These are phyloP conservation scores for Trichoderma endophyticum DNA, from an alignment of 2,329 filamentous ascomycete genomes.

Conservation along the genomic window DNA sequence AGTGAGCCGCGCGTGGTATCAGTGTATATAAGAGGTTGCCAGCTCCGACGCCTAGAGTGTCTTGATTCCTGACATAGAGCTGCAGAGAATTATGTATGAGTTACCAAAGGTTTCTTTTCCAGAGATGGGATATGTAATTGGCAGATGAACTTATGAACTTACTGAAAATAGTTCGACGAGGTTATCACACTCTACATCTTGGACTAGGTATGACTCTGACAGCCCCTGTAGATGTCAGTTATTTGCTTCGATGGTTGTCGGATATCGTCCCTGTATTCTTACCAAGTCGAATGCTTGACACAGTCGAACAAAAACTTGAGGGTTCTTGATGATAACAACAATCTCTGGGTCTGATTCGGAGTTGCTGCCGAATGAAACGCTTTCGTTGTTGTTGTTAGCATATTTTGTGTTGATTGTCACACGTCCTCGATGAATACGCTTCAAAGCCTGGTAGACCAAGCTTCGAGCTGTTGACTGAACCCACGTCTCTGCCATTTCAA, in stretches of 20 bases:
- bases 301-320: constrained; percentile 17
- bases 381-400: neutral
- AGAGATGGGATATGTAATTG: fast-evolving
- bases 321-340: constrained; percentile 7
- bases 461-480: constrained; percentile 16
- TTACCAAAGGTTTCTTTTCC: neutral
- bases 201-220: constrained; percentile 20
- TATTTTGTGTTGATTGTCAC: constrained; percentile 9
- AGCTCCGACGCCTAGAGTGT: neutral
- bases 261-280: neutral
- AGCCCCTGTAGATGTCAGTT: constrained; percentile 14
- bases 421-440: constrained; percentile 10
- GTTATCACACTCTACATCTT: constrained; percentile 19
- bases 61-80: constrained; percentile 15
- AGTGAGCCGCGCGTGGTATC: neutral
- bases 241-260: neutral
- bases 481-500: constrained; percentile 19
- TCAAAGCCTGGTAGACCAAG: constrained; percentile 8
- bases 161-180: constrained; percentile 18
- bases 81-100: neutral
- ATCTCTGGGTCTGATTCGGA: neutral
- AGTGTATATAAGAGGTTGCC: constrained; percentile 5
- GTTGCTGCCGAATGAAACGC: neutral
- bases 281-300: constrained; percentile 20
- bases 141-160: neutral